Evolutionary conservation across 2,329 filamentous ascomycete genomes (phyloP), one percentile per base, ranked within the genome.

Genomic region (Fusarium pininemorale): DNA sequence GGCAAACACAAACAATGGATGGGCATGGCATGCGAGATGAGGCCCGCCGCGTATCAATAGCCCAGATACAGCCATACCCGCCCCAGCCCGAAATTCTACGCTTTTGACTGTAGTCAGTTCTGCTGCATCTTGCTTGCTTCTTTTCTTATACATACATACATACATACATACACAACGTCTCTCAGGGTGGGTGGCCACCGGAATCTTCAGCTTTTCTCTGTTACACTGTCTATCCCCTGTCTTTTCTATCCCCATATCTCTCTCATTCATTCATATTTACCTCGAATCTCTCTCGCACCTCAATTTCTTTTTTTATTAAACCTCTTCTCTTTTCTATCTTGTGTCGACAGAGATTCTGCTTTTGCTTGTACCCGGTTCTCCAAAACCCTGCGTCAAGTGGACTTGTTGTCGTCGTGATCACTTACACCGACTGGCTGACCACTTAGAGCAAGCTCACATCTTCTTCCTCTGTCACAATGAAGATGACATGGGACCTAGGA

Each of bases 401-500:
- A 42, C 56, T 51, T n/a, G 59, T 57, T 26, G 26, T 51, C 22
- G 32, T 53, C 58, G 26, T 57, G 24, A 26, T n/a, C 47, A 61
- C 65, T 69, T 57, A 54, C 41, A 73, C 63, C 37, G 37, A 62
- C 48, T 18, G 22, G 28, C n/a, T 51, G 69, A 28, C 38, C 50
- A 68, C 62, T 63, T 44, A 24, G 51, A 74, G 51, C 56, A 59
- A 38, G n/a, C 37, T 63, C 44, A 28, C 63, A 61, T 60, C 63
- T 42, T 60, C 63, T 42, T 53, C 54, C 45, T 47, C 63, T 62
- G 57, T 60, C 67, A 70, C 50, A 62, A 78, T 78, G 77, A 76
- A 78, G 70, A 66, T 77, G 66, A 75, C 72, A n/a, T 78, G 77
- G 77, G 76, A 78, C 72, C 72, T 74, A 53, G 75, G 62, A 58